These are phyloP conservation scores for Fusarium miscanthi DNA, from an alignment of 2,329 filamentous ascomycete genomes.

Conservation along the genomic window DNA sequence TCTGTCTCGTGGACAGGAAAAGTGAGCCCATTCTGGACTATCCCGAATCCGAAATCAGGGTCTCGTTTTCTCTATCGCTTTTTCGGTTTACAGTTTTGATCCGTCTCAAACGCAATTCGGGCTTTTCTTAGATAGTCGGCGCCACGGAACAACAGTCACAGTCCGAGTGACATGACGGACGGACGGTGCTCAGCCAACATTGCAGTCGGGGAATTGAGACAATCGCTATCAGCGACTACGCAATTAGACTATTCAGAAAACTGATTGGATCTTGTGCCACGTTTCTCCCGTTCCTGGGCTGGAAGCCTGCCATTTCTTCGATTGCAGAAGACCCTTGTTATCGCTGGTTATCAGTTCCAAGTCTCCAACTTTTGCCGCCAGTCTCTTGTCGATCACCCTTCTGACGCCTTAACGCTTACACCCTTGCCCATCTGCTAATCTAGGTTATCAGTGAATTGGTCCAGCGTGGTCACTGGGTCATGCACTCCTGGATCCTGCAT, in stretches of 20 bases:
- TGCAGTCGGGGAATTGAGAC: constrained; percentile 14
- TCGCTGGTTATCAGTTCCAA: constrained; percentile 31
- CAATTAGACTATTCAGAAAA: constrained; percentile 20
- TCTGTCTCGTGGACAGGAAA: constrained; percentile 22
- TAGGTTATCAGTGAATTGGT: constrained; percentile 34
- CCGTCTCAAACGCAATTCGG: constrained; percentile 16
- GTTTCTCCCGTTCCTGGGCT: constrained; percentile 29
- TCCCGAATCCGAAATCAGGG: constrained; percentile 31
- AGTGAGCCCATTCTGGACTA: constrained; percentile 26
- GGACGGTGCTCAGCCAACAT: constrained; percentile 26
- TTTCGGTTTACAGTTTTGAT: constrained; percentile 28
- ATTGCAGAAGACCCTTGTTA: constrained; percentile 23
- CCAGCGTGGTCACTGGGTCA: constrained; percentile 21
- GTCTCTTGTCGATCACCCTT: constrained; percentile 32
- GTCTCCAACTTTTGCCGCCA: constrained; percentile 36
- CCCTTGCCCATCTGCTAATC: constrained; percentile 30
- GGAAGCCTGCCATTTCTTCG: constrained; percentile 22
- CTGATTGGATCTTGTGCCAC: constrained; percentile 17
- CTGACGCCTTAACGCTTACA: constrained; percentile 15
- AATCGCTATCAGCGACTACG: constrained; percentile 11
- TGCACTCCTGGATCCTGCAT: constrained; percentile 47
- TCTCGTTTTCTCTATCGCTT: constrained; percentile 9
- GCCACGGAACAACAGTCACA: constrained; percentile 10
- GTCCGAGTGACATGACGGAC: not conserved
- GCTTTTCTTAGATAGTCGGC: constrained; percentile 23